Base-by-base conservation (phyloP, 2,329 filamentous ascomycete genomes). In the Ceratocystis ficicola region DNA sequence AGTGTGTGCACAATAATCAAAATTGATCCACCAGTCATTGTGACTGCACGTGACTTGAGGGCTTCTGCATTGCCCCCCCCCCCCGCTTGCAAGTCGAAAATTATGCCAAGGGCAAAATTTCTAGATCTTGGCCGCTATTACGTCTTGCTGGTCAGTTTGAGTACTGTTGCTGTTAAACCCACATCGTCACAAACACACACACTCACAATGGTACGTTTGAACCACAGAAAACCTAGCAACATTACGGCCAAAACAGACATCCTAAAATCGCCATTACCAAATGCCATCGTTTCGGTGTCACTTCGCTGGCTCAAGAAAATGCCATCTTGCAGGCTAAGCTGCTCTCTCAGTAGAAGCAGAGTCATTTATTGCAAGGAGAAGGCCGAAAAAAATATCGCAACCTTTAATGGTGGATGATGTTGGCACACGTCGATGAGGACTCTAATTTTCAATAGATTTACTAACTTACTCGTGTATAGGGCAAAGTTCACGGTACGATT, bases 401-500 rank as follows among this genome's bases (percentile, higher is more conserved):
- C 50, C 48, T 60, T 59, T 20, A 2, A 22, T 10, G 48, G 63
- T 32, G 36, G n/a, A 44, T 59, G 20, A 36, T 48, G 20, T 32
- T 15, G 32, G 8, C 28, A 8, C 5, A n/a, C n/a, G n/a, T 32
- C 17, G 6, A 28, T n/a, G 12, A n/a, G n/a, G 22, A 10, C n/a
- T 15, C 28, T 25, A 20, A 17, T 20, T 59, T 59, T 28, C 28
- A 36, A 36, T 32, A 64, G 6, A 20, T 44, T 25, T 41, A 61
- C 66, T 68, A 68, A 68, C 64, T 36, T 30, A 20, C 65, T 28
- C 5, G 10, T 36, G 2, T 44, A 61, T 44, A 68, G 66, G 66
- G 66, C 68, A 69, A 69, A 68, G 68, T 69, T 69, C 68, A 69
- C 68, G 68, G 68, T 68, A 68, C 44, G 66, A 30, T 44, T 65